These are phyloP conservation scores for Elasticomyces elasticus DNA, from an alignment of 495 filamentous ascomycete species.

Conservation along the genomic window DNA sequence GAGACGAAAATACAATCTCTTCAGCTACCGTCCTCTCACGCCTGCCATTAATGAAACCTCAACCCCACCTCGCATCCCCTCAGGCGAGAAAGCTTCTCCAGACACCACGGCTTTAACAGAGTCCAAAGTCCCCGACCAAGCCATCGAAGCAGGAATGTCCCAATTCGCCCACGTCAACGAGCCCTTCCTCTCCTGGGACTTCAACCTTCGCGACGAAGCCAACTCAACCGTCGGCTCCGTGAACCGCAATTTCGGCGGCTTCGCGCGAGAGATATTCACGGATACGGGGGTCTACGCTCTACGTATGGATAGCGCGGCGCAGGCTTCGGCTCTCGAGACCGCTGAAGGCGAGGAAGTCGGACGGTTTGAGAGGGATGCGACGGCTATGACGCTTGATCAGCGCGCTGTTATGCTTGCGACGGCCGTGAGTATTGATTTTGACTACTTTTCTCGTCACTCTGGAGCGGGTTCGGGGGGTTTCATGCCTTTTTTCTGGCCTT, in stretches of 20 bases:
- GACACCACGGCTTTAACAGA: slow-evolving; percentile 37
- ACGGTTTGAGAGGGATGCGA: slow-evolving; percentile 16
- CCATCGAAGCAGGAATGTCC: slow-evolving; percentile 38
- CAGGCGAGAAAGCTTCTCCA: slow-evolving; percentile 40
- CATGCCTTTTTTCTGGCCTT: slow-evolving; percentile 50
- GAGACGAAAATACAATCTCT: slow-evolving; percentile 59
- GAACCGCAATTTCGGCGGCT: slow-evolving; percentile 58
- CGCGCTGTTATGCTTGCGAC: slow-evolving; percentile 63
- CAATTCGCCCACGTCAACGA: slow-evolving; percentile 53
- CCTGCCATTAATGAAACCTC: slow-evolving; percentile 24
- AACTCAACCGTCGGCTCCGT: slow-evolving; percentile 45
- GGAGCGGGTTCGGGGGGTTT: slow-evolving; percentile 41
- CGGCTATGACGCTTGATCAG: slow-evolving; percentile 60
- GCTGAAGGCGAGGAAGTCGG: slow-evolving; percentile 10
- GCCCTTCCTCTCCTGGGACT: slow-evolving; percentile 38
- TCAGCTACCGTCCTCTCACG: slow-evolving; percentile 38
- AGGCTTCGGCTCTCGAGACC: slow-evolving; percentile 8
- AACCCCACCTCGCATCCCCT: slow-evolving; percentile 27
- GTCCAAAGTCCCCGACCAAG: slow-evolving; percentile 18
- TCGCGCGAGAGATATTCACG: slow-evolving; percentile 62
- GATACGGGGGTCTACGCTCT: slow-evolving; percentile 62
- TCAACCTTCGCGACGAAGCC: slow-evolving; percentile 28
- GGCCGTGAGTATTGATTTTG: slow-evolving; percentile 61
- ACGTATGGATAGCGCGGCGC: slow-evolving; percentile 49
- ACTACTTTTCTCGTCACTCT: slow-evolving; percentile 60